Percentiles rank a stretch among this genome's conserved stretches.
These are phyloP conservation scores for Adansonia grandidieri DNA, from an alignment of 441 rosid species.

Conservation along the genomic window DNA sequence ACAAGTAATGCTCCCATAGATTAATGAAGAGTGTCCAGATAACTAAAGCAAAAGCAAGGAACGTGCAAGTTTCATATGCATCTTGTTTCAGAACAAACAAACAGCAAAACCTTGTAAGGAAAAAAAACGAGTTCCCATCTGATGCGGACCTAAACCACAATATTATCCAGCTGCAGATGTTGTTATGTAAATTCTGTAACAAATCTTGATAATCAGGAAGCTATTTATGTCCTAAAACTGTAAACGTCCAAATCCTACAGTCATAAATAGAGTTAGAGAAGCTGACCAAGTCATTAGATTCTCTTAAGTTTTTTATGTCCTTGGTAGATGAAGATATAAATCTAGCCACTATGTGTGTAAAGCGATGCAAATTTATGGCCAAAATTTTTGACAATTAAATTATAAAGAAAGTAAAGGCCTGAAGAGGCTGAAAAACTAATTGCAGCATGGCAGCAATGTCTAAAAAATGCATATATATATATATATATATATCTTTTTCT, in stretches of 20 bases:
- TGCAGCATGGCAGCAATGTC: neutral
- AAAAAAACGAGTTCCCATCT: neutral
- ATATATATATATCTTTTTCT: too few species aligned
- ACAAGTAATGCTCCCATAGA: neutral
- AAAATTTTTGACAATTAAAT: neutral
- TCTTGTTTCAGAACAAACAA: neutral
- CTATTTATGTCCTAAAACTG: too few species aligned
- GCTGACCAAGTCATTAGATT: neutral
- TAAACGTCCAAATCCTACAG: too few species aligned
- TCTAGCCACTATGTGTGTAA: neutral
- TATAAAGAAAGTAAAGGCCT: neutral
- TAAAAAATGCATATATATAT: neutral
- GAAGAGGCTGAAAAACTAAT: neutral
- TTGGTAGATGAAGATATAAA: neutral
- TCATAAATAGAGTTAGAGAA: neutral
- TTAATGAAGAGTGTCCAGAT: neutral
- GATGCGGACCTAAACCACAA: too few species aligned
- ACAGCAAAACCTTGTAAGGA: neutral
- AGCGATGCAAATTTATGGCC: neutral
- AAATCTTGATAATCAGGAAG: neutral
- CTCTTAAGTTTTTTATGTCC: neutral
- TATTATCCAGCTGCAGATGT: neutral
- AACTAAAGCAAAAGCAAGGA: neutral
- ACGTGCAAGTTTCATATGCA: neutral
- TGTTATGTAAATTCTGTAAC: neutral